Base-by-base conservation (phyloP, 192 early-diverging fungal species). In the Paraglomus occultum region DNA sequence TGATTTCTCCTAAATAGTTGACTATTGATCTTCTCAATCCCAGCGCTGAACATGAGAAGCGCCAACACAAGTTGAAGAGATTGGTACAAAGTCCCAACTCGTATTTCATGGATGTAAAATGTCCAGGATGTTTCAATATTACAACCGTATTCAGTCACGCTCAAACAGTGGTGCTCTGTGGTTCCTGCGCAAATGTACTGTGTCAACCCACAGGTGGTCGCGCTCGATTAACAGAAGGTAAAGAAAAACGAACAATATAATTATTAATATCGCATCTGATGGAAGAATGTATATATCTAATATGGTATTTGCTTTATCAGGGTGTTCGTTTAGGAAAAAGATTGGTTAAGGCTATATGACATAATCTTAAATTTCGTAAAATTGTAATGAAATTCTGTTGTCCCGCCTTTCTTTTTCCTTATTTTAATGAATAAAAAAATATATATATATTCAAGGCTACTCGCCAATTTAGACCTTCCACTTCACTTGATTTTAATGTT, bases 101-200 rank as follows among this genome's bases (percentile, higher is more conserved):
- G 49, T 97, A 90, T 89, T 97, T 97, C 82, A 97, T 97, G 93
- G 95, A 97, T 74, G 94, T 97, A 64, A 95, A 95, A 85, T 95
- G 93, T 88, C 84, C 91, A 51, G 91, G 91, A 60, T 98, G 95
- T 89, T 89, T 92, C 80, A 87, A 91, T 80, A 96, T 99, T 84
- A 97, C 95, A 83, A 97, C 95, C 76, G 95, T 99, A 76, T 99
- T 99, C 90, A 91, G 88, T 84, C 96, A 99, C 84, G 95, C 95
- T 78, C 95, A 99, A 83, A 95, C 95, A 73, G 97, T 99, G 61
- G 97, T 99, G 64, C 78, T 96, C 66, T 99, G 97, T 90, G 82
- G 88, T 70, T 89, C 90, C 71, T 99, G 97, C 88, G 87, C 91
- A 73, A 95, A 94, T 75, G 95, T 99, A 71, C 90, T 99, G 76